Conservation (phyloP, 2,329 filamentous ascomycete species). For the Exophiala alcalophila region DNA sequence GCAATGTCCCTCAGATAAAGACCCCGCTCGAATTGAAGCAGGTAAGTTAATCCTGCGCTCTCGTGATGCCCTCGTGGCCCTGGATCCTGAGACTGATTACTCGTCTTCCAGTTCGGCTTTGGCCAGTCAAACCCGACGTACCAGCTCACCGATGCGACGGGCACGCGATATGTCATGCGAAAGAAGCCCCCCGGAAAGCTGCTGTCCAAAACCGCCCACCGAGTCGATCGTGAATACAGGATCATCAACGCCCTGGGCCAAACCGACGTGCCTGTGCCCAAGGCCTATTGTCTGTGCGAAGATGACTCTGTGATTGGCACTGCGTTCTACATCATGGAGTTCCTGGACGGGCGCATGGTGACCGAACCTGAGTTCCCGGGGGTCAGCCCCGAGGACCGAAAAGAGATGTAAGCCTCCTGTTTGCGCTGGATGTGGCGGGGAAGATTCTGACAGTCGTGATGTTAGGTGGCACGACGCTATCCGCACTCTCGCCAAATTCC, state of each 20-base stretch:
- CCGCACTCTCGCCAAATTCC: constrained; percentile 78
- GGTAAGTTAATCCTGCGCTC: constrained; percentile 51
- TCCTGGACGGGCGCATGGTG: constrained; percentile 88
- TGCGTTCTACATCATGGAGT: constrained; percentile 96
- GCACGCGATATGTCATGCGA: constrained; percentile 77
- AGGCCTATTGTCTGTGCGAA: constrained; percentile 79
- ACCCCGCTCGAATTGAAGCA: constrained; percentile 85
- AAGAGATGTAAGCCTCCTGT: constrained; percentile 67
- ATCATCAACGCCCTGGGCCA: constrained; percentile 78
- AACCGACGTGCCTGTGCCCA: constrained; percentile 83
- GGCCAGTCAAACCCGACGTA: constrained; percentile 98
- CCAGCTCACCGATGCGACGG: constrained; percentile 71
- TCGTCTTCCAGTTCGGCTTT: constrained; percentile 72
- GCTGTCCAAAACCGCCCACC: constrained; percentile 88
- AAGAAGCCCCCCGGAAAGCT: constrained; percentile 98
- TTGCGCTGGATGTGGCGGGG: too few species aligned
- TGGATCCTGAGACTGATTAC: not conserved
- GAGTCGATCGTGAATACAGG: constrained; percentile 92
- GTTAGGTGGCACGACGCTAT: constrained; percentile 77
- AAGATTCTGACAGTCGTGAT: too few species aligned
- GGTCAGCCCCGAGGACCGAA: constrained; percentile 65
- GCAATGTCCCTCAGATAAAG: constrained; percentile 78
- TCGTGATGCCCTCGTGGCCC: not conserved
- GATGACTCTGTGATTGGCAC: constrained; percentile 78
- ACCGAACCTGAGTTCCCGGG: constrained; percentile 80